These are phyloP conservation scores for Rhexocercosporidium sp. DNA, from an alignment of 2,329 filamentous ascomycete genomes.

Conservation along the genomic window DNA sequence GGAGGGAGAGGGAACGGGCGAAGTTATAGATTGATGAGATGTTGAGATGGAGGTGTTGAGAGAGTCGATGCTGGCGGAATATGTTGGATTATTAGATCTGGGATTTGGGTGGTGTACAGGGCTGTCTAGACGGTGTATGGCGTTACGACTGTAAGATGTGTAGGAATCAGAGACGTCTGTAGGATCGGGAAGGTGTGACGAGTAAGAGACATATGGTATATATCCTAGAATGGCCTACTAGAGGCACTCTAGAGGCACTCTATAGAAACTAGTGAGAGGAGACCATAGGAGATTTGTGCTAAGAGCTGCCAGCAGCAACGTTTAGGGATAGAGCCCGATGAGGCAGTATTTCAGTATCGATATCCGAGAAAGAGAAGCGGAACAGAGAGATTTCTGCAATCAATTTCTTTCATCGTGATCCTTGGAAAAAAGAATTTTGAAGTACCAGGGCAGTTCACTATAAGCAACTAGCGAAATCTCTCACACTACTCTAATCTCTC, in stretches of 20 bases:
- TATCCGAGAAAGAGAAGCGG: too few relatives aligned
- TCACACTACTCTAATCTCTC: too few relatives aligned
- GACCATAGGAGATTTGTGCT: too few relatives aligned
- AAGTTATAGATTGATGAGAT: not conserved
- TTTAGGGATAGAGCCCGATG: too few relatives aligned
- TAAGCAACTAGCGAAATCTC: too few relatives aligned
- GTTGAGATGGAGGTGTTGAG: not conserved
- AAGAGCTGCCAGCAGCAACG: too few relatives aligned
- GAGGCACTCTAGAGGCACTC: not conserved
- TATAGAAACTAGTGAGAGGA: not conserved
- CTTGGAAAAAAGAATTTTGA: too few relatives aligned
- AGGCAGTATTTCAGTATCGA: too few relatives aligned
- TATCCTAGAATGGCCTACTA: not conserved
- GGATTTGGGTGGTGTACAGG: not conserved
- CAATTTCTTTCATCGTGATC: too few relatives aligned
- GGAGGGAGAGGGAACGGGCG: conserved; percentile 29
- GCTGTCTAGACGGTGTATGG: not conserved
- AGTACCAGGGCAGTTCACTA: too few relatives aligned
- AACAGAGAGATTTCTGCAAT: too few relatives aligned
- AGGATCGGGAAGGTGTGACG: not conserved
- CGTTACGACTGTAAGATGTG: conserved; percentile 2
- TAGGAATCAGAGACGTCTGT: not conserved
- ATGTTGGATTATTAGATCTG: conserved; percentile 3
- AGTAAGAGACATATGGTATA: not conserved
- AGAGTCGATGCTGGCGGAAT: not conserved